A percentile compares a stretch with the other conserved stretches of the same genome.
Evolutionary conservation across 345 rosid species (phyloP).

Genomic region (Abelmoschus esculentus): DNA sequence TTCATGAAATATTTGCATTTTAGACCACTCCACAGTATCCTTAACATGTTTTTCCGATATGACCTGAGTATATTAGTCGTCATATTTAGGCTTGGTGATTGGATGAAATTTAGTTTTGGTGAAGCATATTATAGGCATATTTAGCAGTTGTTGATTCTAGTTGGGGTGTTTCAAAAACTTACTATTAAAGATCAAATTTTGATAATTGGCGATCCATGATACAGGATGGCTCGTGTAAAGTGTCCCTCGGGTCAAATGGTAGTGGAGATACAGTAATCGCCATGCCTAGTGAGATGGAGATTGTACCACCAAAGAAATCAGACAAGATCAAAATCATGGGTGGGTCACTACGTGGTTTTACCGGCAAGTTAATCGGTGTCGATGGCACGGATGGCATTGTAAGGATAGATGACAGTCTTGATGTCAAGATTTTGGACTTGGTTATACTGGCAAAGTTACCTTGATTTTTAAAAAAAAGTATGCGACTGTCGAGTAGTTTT

Average conservation of each 20-base stretch:
- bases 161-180: not conserved
- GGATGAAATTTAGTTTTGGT: not conserved
- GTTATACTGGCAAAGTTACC: slow-evolving; percentile 59
- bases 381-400: slow-evolving; percentile 41
- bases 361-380: not conserved
- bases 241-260: slow-evolving; percentile 54
- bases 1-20: no score
- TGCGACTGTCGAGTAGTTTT: slow-evolving; percentile 4
- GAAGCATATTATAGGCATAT: not conserved
- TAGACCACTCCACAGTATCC: no score
- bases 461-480: slow-evolving; percentile 6
- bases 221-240: slow-evolving; percentile 83
- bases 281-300: slow-evolving; percentile 49
- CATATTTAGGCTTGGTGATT: not conserved
- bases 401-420: slow-evolving; percentile 74
- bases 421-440: slow-evolving; percentile 83
- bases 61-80: no score
- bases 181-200: not conserved
- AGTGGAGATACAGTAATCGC: slow-evolving; percentile 42
- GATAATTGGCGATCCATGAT: not conserved
- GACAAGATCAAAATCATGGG: slow-evolving; percentile 62
- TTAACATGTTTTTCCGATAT: no score
- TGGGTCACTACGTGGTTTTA: slow-evolving; percentile 21
- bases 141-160: not conserved
- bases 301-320: slow-evolving; percentile 58